A percentile compares a stretch with the other conserved stretches of the same genome.
These are phyloP conservation scores for Venturia nashicola DNA, from an alignment of 2,329 filamentous ascomycete species.

Conservation along the genomic window DNA sequence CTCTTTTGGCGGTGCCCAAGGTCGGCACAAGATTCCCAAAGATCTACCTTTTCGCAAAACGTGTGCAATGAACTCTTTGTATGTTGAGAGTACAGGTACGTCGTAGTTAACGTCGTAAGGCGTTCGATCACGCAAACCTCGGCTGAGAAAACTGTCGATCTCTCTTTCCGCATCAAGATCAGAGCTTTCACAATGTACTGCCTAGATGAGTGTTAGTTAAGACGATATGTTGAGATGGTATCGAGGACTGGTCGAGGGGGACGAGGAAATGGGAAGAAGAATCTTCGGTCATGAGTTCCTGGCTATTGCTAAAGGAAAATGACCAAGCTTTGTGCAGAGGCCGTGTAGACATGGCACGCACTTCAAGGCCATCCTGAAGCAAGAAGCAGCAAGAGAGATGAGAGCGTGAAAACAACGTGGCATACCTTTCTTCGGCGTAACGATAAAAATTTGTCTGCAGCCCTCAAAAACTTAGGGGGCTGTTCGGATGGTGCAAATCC, in stretches of 20 bases:
- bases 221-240: not conserved
- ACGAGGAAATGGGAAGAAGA: too few species aligned
- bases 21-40: slow-evolving; percentile 1
- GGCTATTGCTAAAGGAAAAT: too few species aligned
- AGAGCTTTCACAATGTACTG: not conserved
- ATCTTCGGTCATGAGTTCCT: too few species aligned
- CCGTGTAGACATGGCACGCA: too few species aligned
- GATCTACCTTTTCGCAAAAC: not conserved
- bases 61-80: slow-evolving; percentile 3
- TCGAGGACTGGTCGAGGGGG: too few species aligned
- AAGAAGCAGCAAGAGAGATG: too few species aligned
- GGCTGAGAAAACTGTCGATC: not conserved
- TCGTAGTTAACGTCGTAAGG: not conserved
- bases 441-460: not conserved
- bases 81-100: not conserved
- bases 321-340: too few species aligned
- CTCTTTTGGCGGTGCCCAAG: not conserved
- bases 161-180: not conserved
- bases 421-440: not conserved
- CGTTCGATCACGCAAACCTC: not conserved
- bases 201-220: not conserved
- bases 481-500: not conserved
- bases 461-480: not conserved
- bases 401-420: not conserved
- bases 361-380: too few species aligned